Percentiles rank a stretch among this genome's conserved stretches.
These are phyloP conservation scores for Verticillium zaregamsianum DNA, from an alignment of 2,329 filamentous ascomycete species.

Conservation along the genomic window DNA sequence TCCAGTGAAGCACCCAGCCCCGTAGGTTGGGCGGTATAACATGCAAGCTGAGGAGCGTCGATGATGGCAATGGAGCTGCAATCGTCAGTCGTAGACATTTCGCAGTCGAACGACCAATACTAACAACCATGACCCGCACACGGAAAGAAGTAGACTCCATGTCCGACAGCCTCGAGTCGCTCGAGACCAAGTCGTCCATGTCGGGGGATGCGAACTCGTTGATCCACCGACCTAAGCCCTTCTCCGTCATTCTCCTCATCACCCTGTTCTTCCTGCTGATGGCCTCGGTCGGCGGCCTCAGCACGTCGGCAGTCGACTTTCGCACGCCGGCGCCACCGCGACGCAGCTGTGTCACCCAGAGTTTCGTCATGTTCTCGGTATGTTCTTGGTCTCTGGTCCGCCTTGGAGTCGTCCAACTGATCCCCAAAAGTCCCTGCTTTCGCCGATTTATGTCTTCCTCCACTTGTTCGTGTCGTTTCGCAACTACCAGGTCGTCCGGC, in stretches of 20 bases:
- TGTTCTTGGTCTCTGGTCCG: not conserved
- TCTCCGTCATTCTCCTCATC: conserved; percentile 7
- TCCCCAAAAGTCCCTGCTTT: conserved; percentile 19
- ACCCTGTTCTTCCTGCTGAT: conserved; percentile 10
- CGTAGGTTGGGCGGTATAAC: not conserved
- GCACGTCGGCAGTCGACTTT: conserved; percentile 12
- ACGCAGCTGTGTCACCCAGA: conserved; percentile 12
- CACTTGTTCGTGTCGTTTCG: conserved; percentile 22
- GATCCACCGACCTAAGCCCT: conserved; percentile 10
- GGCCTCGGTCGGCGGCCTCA: conserved; percentile 10
- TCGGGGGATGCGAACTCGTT: conserved; percentile 11
- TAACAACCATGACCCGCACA: not conserved
- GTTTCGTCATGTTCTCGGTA: conserved; percentile 14
- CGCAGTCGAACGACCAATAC: not conserved
- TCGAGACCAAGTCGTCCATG: conserved; percentile 13
- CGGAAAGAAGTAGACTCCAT: conserved; percentile 1
- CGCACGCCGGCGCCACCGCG: conserved; percentile 5
- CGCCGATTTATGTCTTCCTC: conserved; percentile 23
- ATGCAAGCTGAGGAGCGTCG: not conserved
- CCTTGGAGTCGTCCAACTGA: conserved; percentile 1
- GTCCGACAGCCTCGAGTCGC: conserved; percentile 9
- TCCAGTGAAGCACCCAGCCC: not conserved
- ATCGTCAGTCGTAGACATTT: not conserved
- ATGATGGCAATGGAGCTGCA: not conserved
- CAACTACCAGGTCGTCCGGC: conserved; percentile 15